Conservation (phyloP, 2,329 filamentous ascomycete species). For the Alternaria rosae region DNA sequence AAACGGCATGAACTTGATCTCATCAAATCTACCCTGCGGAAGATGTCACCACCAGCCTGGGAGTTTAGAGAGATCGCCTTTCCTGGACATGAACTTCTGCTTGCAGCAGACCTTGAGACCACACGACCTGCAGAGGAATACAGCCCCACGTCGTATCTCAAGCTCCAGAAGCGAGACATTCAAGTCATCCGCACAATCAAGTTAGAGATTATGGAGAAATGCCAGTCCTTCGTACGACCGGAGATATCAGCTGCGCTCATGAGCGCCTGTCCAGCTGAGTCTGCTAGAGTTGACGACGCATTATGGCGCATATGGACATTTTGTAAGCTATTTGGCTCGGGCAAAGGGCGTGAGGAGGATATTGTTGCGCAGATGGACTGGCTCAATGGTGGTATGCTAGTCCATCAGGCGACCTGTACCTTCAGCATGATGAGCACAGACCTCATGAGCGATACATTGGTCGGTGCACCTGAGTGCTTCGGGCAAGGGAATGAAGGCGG, state of each 20-base stretch:
- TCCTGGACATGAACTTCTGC: slow-evolving; percentile 55
- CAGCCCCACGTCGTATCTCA: slow-evolving; percentile 61
- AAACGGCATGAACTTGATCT: slow-evolving; percentile 64
- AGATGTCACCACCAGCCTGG: slow-evolving; percentile 66
- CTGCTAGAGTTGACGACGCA: slow-evolving; percentile 65
- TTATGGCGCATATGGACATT: slow-evolving; percentile 73
- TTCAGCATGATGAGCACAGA: slow-evolving; percentile 59
- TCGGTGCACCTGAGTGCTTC: slow-evolving; percentile 65
- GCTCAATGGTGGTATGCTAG: slow-evolving; percentile 65
- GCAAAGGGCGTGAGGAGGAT: slow-evolving; percentile 66
- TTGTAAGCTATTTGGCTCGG: slow-evolving; percentile 68
- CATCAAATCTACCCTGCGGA: slow-evolving; percentile 59
- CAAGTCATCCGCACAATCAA: slow-evolving; percentile 64
- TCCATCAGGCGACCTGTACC: slow-evolving; percentile 56
- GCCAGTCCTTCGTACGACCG: slow-evolving; percentile 63
- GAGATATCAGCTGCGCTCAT: slow-evolving; percentile 64
- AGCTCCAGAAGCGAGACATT: slow-evolving; percentile 61
- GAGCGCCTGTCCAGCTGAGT: slow-evolving; percentile 54
- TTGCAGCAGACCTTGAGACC: slow-evolving; percentile 52
- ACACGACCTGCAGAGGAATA: slow-evolving; percentile 61
- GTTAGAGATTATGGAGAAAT: slow-evolving; percentile 61
- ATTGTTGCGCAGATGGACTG: slow-evolving; percentile 68
- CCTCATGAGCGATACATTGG: slow-evolving; percentile 61
- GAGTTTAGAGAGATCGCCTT: slow-evolving; percentile 66
- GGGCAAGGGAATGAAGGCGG: slow-evolving; percentile 64